These are phyloP conservation scores for Cutaneotrichosporon sp. DNA, from an alignment of 1,284 basidiomycete species.

Conservation along the genomic window DNA sequence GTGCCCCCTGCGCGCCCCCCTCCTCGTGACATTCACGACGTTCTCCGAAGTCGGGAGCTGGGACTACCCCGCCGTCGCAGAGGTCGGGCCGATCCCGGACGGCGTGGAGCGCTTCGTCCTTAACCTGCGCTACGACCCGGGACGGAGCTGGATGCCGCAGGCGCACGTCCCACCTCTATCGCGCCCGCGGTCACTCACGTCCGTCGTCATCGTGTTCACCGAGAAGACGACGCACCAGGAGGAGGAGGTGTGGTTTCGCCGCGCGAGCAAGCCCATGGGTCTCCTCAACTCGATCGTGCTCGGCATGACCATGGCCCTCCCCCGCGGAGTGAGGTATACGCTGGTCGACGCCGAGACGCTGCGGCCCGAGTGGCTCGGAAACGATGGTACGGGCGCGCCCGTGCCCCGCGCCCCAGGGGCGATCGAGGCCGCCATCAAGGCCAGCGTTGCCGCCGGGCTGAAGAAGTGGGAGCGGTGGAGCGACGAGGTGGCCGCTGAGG, in stretches of 20 bases:
- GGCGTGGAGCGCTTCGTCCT: constrained; percentile 16
- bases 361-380: constrained; percentile 19
- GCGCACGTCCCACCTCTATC: constrained; percentile 11
- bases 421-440: constrained; percentile 1
- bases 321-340: constrained; percentile 9
- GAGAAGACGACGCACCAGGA: constrained; percentile 23
- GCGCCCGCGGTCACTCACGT: not conserved
- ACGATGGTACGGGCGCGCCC: not conserved
- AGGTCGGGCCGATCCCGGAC: constrained; percentile 19
- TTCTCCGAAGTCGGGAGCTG: constrained; percentile 12
- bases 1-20: constrained; percentile 8
- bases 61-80: constrained; percentile 14
- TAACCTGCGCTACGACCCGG: constrained; percentile 21
- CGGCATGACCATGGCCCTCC: constrained; percentile 14
- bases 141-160: constrained; percentile 18
- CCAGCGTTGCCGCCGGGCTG: constrained; percentile 3
- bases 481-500: constrained; percentile 6
- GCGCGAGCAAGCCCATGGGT: constrained; percentile 16
- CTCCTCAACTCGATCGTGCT: constrained; percentile 17
- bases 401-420: not conserved
- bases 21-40: constrained; percentile 18
- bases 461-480: not conserved
- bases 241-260: constrained; percentile 20
- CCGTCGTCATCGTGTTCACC: constrained; percentile 17
- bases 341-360: constrained; percentile 20